phyloP scores from a whole-genome alignment of 108 stramenopile species.

The Aurantiochytrium sp. region DNA sequence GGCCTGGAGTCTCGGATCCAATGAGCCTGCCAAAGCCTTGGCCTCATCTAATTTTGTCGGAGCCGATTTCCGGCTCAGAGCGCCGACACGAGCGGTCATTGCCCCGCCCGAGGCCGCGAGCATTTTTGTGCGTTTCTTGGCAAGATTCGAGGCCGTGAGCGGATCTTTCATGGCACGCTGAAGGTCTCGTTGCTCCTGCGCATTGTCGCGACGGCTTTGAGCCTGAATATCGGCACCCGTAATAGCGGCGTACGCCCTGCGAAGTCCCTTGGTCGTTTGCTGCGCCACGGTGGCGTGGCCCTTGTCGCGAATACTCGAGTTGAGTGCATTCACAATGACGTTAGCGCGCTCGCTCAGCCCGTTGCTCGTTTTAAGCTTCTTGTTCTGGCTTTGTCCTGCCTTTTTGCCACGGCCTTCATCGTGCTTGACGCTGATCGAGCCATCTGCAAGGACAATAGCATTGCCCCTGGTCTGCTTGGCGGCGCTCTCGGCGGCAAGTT shows the following conservation, averaged over 20 bases:
- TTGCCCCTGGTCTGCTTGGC: neutral
- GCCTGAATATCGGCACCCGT: neutral
- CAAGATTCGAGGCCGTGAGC: neutral
- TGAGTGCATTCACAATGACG: neutral
- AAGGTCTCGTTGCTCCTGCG: neutral
- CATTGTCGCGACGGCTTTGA: neutral
- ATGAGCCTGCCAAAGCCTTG: neutral
- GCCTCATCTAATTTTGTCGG: neutral
- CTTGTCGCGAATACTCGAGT: neutral
- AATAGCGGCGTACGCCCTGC: neutral
- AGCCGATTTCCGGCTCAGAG: neutral
- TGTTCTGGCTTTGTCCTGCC: neutral
- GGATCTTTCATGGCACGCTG: neutral
- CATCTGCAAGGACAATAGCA: neutral
- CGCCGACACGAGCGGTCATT: neutral
- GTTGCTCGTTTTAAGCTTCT: neutral
- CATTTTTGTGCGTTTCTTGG: neutral
- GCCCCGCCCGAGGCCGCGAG: neutral
- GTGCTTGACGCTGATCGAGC: neutral
- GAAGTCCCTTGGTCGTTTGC: neutral
- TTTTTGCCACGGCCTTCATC: neutral
- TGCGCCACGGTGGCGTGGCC: neutral
- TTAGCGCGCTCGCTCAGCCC: neutral
- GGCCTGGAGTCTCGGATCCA: neutral
- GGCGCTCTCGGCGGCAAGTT: neutral